Base-by-base conservation (phyloP, 176 grass and related monocot species). In the Ensete ventricosum region DNA sequence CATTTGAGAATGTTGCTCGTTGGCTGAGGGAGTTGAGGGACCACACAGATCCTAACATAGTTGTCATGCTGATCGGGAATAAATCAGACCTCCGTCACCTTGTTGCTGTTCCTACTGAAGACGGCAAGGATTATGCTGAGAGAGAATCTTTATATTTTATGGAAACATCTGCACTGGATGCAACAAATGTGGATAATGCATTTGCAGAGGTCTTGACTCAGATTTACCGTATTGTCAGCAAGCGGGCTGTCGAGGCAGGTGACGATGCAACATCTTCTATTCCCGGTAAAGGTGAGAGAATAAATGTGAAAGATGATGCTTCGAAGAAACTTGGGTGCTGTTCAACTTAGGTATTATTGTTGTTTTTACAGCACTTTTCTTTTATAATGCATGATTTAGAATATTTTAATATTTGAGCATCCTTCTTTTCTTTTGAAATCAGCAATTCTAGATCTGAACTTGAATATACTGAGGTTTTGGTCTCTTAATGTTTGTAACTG, bases 11-110 rank as follows among this genome's bases (percentile, higher is more conserved):
- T 22, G 74, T 14, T 16, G 10, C 57, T 4, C 74, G 74, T 14
- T 76, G 74, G 74, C 14, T 76, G 24, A 76, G 19, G 74, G 74
- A 76, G 57, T 23, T 64, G 58, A 76, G 74, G 13, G 27, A 76
- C 7, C 74, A 76, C 20, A 63, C 74, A 21, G 74, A 76, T 51
- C 74, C 57, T 22, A 76, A 62, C 25, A 50, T 63, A 6, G 74
- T 76, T 16, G 74, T 76, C 74, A 76, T 76, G 74, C 74, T 76
- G 9, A 63, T 76, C 7, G 74, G 57, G 54, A 76, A 76, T 57
- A 76, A 76, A 26, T 76, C 74, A 3, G 74, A 76, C 57, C 74
- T 76, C 10, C 74, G 74, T 20, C 74, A 76, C 55, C 74, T 76
- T 24, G 57, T 63, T 63, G 74, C 74, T 9, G 74, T 76, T 76